These are phyloP conservation scores for Stagonosporopsis vannaccii DNA, from an alignment of 2,329 filamentous ascomycete species.

Conservation along the genomic window DNA sequence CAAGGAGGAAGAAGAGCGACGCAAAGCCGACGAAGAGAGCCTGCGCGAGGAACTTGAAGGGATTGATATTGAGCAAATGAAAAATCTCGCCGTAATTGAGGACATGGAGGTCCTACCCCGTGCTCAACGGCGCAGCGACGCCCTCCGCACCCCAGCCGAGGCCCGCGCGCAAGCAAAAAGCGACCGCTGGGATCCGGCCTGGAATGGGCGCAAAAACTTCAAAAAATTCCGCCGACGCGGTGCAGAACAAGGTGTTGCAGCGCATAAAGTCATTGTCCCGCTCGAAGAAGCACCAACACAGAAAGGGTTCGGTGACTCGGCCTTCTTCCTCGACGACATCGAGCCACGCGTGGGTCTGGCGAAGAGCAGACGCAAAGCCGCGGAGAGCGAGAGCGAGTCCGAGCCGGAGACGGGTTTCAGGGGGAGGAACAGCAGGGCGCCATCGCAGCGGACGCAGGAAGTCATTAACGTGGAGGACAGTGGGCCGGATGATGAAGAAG, in stretches of 20 bases:
- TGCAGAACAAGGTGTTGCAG: conserved; percentile 48
- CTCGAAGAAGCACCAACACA: conserved; percentile 72
- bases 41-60: conserved; percentile 64
- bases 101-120: conserved; percentile 70
- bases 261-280: conserved; percentile 69
- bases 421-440: conserved; percentile 5
- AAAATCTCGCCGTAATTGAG: conserved; percentile 77
- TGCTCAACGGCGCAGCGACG: conserved; percentile 3
- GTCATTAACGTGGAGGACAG: conserved; percentile 45
- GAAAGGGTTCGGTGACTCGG: conserved; percentile 76
- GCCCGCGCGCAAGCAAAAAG: conserved; percentile 49
- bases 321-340: conserved; percentile 71
- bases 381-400: conserved; percentile 27
- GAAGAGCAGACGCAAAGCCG: neutral
- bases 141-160: conserved; percentile 15
- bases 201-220: conserved; percentile 97
- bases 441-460: conserved; percentile 20
- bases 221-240: conserved; percentile 76
- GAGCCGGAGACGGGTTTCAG: conserved; percentile 41
- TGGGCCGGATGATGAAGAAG: conserved; percentile 37
- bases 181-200: conserved; percentile 81
- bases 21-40: conserved; percentile 69
- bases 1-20: conserved; percentile 60
- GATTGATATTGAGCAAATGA: conserved; percentile 75
- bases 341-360: conserved; percentile 17